Base-by-base conservation (phyloP, 2,329 filamentous ascomycete species). In the Stagonosporopsis cucurbitacearum region DNA sequence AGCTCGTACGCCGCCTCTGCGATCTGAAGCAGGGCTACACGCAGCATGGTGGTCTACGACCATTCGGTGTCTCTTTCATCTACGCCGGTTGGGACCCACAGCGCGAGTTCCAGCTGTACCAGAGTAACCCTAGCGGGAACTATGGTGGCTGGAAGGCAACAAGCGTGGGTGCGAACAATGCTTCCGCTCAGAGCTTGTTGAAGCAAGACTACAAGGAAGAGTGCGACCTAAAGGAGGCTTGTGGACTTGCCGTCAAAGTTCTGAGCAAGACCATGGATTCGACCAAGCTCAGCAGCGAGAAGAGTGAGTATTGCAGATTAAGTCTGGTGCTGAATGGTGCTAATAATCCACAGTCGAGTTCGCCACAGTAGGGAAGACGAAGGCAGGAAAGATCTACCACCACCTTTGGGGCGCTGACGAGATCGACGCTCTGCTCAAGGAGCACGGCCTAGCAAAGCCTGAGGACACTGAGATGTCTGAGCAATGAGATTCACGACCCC, bases 181-280 rank as follows among this genome's bases (percentile, higher is more conserved):
- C 95, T 40, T 96, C 92, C 70, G 96, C 96, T 9, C 93, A 97
- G 79, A 96, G 92, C 79, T 79, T 99, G 78, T 80, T 99, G 77
- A 99, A 99, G 86, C 95, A 99, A 79, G 95, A 99, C 78, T 99
- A 99, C 82, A 97, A 98, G 84, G 95, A 99, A 80, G 93, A 98
- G 68, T 98, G 93, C 78, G 89, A 91, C 65, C 79, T 99, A 73
- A 91, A 96, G 81, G 95, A 99, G 81, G 95, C 96, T 4, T 99
- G 95, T 76, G 92, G 90, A 50, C 89, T 97, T 84, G 95, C 95
- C 11, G 95, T 99, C 76, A 99, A 99, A 85, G 95, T 99, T 62
- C 81, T 99, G 65, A 98, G 95, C 85, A 99, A 99, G 88, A 99
- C 95, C 6, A 99, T 99, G 96, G 95, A 99, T 78, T 96, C 93